phyloP scores from a whole-genome alignment of 1,284 basidiomycete genomes.

The Golubevia pallescens region DNA sequence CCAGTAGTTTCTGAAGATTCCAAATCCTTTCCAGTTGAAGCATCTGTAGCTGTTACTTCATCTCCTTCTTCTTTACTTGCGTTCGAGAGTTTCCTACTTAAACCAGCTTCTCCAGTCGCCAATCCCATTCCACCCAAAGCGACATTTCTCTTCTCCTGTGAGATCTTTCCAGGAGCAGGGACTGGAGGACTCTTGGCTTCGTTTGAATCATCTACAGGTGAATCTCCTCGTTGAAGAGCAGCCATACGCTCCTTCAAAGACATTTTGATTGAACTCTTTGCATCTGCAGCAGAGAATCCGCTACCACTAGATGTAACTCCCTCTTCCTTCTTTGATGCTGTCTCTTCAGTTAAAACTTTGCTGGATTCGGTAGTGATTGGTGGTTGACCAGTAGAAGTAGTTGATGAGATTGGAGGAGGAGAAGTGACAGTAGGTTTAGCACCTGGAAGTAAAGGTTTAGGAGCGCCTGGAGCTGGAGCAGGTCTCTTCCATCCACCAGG shows the following conservation, averaged over 20 bases:
- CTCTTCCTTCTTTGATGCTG: neutral
- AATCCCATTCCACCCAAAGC: conserved; percentile 36
- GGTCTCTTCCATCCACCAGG: conserved; percentile 59
- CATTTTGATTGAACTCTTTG: conserved; percentile 59
- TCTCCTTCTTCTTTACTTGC: neutral
- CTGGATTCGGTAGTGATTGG: neutral
- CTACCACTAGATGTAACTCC: conserved; percentile 10
- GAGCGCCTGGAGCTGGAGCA: conserved; percentile 23
- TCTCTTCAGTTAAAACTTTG: conserved; percentile 5
- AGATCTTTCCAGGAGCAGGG: conserved; percentile 25
- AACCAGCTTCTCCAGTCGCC: conserved; percentile 4
- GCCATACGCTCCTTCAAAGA: conserved; percentile 62
- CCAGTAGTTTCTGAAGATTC: neutral
- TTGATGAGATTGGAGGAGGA: neutral
- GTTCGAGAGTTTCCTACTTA: neutral
- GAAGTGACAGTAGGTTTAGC: conserved; percentile 6
- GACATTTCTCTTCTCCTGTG: conserved; percentile 25
- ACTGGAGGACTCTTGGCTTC: neutral
- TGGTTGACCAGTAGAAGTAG: conserved; percentile 4
- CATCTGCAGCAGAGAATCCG: conserved; percentile 52
- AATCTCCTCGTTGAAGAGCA: conserved; percentile 49
- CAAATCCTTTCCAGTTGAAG: neutral
- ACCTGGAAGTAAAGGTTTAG: conserved; percentile 42
- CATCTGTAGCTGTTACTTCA: neutral
- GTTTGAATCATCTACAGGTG: conserved; percentile 2